Evolutionary conservation across 1,284 basidiomycete species (phyloP).

Genomic region (Amylostereum areolatum): DNA sequence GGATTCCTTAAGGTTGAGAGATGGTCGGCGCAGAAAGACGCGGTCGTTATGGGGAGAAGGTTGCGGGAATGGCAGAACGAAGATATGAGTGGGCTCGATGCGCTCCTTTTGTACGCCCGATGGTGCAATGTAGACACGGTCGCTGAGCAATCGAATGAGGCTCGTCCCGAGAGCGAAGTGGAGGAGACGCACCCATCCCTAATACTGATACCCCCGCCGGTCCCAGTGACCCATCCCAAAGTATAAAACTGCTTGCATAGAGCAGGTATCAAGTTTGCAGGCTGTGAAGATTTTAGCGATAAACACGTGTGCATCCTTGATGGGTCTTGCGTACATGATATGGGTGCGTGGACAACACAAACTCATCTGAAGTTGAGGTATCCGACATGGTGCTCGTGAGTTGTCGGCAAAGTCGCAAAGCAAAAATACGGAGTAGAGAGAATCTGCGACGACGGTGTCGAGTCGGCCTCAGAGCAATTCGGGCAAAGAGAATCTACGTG

Average conservation of each 20-base stretch:
- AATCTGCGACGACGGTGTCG: too few species aligned
- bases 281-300: constrained; percentile 21
- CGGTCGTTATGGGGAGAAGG: constrained; percentile 61
- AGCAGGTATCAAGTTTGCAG: constrained; percentile 50
- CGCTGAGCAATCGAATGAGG: constrained; percentile 30
- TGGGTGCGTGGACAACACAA: not conserved
- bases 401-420: too few species aligned
- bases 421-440: too few species aligned
- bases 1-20: constrained; percentile 65
- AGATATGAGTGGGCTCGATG: constrained; percentile 74
- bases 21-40: constrained; percentile 69
- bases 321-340: not conserved
- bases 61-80: constrained; percentile 78
- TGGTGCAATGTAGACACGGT: constrained; percentile 80
- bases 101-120: constrained; percentile 87
- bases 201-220: constrained; percentile 60
- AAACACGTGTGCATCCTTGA: not conserved
- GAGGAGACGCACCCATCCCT: constrained; percentile 48
- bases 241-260: constrained; percentile 34
- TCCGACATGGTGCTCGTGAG: constrained; percentile 17
- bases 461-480: too few species aligned
- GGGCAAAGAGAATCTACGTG: too few species aligned
- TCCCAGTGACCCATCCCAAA: constrained; percentile 55
- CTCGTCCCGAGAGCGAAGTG: not conserved
- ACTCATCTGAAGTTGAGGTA: not conserved